Evolutionary conservation across 179 eudicot species (phyloP), one percentile per base, ranked within the genome.

Genomic region (Patellifolia procumbens): DNA sequence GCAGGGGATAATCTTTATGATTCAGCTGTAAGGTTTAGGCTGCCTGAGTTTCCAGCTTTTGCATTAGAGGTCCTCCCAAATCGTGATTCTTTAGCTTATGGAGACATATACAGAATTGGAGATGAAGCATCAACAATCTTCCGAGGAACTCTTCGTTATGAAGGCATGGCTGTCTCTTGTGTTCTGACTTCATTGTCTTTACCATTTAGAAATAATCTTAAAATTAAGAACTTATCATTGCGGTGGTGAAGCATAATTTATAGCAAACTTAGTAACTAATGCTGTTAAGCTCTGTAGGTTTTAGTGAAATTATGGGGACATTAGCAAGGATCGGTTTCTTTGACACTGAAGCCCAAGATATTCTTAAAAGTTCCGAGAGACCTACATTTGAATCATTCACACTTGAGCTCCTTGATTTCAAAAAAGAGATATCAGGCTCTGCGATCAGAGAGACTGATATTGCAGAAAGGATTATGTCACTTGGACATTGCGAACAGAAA

Each of bases 31-130:
- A 88, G 66, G 78, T 83, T 95, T 60, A 86, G 98, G 69, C 64
- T 95, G 75, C 91, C 97, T 74, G 86, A 90, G 76, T 88, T 89
- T 79, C 98, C 99, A 74, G 98, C 99, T 77, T 90, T 95, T 80
- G 94, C 99, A 39, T 70, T 95, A 78, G 98, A 95, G 79, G 91
- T 91, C 68, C 93, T 95, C 66, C 99, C 99, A 20, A 95, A 95
- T 83, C 93, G 98, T 59, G 79, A 95, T 78, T 95, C 99, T 75
- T 84, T 95, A 51, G 80, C 90, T 60, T 95, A 91, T 79, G 98
- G 96, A 45, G 93, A 95, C 74, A 75, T 93, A 56, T 95, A 95
- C 77, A 92, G 89, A 59, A 90, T 95, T 56, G 80, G 81, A 48
- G 82, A 82, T 60, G 99, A 95, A 86, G 99, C 97, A 37, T 87